These are phyloP conservation scores for Yarrowia sp. DNA, from an alignment of 805 yeast genomes.

Conservation along the genomic window DNA sequence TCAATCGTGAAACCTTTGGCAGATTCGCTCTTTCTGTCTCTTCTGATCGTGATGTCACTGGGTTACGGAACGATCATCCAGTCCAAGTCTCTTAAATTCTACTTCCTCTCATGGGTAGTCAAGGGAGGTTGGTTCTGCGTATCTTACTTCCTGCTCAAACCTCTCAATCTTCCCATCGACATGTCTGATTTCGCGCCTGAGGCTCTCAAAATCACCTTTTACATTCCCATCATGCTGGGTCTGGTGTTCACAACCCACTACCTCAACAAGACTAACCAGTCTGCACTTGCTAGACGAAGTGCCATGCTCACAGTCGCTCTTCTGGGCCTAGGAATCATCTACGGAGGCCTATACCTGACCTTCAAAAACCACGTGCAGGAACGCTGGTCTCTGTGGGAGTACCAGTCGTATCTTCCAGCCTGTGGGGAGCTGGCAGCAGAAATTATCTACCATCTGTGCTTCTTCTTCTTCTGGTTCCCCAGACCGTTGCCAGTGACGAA, in stretches of 20 bases:
- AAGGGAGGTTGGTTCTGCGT: conserved; percentile 21
- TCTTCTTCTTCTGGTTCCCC: conserved; percentile 4
- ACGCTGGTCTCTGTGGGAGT: conserved; percentile 11
- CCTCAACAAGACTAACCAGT: neutral
- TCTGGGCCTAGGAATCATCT: conserved; percentile 3
- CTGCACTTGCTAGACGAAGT: neutral
- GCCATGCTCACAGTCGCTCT: conserved; percentile 6
- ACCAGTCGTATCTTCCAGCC: conserved; percentile 7
- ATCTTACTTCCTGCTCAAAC: conserved; percentile 6
- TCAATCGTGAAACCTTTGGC: conserved; percentile 1
- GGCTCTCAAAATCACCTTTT: conserved; percentile 21
- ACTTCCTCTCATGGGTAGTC: conserved; percentile 11
- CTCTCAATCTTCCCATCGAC: conserved; percentile 18
- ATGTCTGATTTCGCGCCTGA: conserved; percentile 8
- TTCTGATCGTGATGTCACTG: conserved; percentile 8
- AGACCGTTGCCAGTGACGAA: neutral
- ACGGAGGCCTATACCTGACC: neutral
- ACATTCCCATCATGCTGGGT: conserved; percentile 26
- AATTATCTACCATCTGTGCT: conserved; percentile 9
- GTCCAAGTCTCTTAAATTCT: conserved; percentile 13
- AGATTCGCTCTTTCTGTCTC: conserved; percentile 11
- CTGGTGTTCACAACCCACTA: neutral
- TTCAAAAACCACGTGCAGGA: neutral
- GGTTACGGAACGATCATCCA: conserved; percentile 16
- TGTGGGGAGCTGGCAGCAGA: conserved; percentile 20